Conservation (phyloP, 768 basidiomycete species). For the Amanita pallidorosea region DNA sequence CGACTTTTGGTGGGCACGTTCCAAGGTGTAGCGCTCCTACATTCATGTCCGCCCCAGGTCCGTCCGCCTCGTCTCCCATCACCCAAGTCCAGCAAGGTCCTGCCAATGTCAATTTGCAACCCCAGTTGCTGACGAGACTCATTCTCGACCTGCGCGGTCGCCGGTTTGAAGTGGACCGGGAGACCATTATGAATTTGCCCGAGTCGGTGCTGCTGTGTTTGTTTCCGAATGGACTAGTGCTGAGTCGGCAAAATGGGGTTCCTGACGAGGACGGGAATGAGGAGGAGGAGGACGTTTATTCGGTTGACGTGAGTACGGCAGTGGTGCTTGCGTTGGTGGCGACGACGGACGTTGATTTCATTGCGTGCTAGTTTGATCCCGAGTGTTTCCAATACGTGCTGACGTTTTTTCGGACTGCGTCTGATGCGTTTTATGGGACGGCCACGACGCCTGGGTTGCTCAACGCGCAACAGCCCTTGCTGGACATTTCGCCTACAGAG, state of each 20-base stretch:
- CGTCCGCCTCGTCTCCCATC: conserved; percentile 37
- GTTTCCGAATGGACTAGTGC: conserved; percentile 94
- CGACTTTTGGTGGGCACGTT: not conserved
- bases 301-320: conserved; percentile 74
- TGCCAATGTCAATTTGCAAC: conserved; percentile 64
- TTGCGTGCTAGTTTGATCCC: conserved; percentile 76
- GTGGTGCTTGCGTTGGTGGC: not conserved
- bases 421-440: conserved; percentile 88
- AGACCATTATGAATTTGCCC: conserved; percentile 96
- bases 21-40: not conserved
- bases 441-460: conserved; percentile 61
- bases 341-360: not conserved
- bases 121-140: conserved; percentile 80
- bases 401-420: conserved; percentile 81
- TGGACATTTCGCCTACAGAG: conserved; percentile 55
- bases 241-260: conserved; percentile 77
- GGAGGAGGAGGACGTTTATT: conserved; percentile 90
- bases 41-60: conserved; percentile 24
- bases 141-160: conserved; percentile 86
- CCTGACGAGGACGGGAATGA: conserved; percentile 66
- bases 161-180: conserved; percentile 91
- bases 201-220: conserved; percentile 94
- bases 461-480: conserved; percentile 67
- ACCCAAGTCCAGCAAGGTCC: conserved; percentile 56
- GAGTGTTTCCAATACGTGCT: conserved; percentile 93